phyloP scores from a whole-genome alignment of 345 rosid genomes.

The Citrus hindsii region DNA sequence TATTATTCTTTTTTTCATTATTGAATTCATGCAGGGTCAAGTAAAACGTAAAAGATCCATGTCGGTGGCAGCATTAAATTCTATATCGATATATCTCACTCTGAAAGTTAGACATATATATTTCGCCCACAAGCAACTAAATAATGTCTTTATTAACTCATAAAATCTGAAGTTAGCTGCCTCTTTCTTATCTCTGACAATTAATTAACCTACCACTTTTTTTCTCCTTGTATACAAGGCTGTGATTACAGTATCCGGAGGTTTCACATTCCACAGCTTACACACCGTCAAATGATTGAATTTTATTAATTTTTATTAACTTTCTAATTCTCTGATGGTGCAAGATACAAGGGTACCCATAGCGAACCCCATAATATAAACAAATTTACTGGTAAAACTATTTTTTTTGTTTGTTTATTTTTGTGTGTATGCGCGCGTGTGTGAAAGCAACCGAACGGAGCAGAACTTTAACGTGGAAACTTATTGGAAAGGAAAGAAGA shows the following conservation, averaged over 20 bases:
- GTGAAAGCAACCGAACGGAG: neutral
- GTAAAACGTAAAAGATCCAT: neutral
- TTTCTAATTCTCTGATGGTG: too few species aligned
- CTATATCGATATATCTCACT: neutral
- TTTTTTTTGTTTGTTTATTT: neutral
- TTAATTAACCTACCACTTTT: too few species aligned
- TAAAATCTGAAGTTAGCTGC: neutral
- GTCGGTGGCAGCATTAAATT: neutral
- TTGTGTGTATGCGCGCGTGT: neutral
- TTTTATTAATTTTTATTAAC: too few species aligned
- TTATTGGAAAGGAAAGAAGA: neutral
- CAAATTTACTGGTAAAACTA: too few species aligned
- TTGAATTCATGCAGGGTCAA: neutral
- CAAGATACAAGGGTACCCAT: too few species aligned
- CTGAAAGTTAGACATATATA: neutral
- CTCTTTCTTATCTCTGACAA: too few species aligned
- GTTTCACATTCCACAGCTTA: too few species aligned
- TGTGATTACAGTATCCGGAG: too few species aligned
- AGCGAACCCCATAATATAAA: too few species aligned
- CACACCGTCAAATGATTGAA: too few species aligned
- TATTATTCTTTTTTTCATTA: neutral
- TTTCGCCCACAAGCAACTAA: neutral
- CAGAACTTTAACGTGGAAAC: conserved; percentile 2
- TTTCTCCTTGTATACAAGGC: too few species aligned
- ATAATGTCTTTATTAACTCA: neutral